Base-by-base conservation (phyloP, 345 rosid genomes). In the Salix exigua region DNA sequence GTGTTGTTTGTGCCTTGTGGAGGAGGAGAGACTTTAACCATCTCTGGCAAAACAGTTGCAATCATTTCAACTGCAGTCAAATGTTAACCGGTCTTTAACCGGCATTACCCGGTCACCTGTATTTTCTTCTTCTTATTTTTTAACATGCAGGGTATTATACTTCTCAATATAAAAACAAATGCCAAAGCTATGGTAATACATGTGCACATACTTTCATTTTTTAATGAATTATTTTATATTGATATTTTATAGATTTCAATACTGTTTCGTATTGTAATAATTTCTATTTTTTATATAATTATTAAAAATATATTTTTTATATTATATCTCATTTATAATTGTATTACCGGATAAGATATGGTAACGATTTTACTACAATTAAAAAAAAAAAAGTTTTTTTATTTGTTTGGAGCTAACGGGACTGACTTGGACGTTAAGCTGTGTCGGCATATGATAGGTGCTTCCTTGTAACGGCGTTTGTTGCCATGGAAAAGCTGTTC, bases 21-120 rank as follows among this genome's bases (percentile, higher is more conserved):
- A 58, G 28, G 63, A 75, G 83, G 53, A 77, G 79, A 80, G 86
- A 78, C 78, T 85, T 89, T 84, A 87, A 90, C 90, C 94, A 87
- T 81, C 63, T 82, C 85, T 82, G 83, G 90, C 93, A 88, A 89
- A 83, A 84, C 83, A 78, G 77, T 51, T 53, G 71, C 92, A 84
- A 90, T 88, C 82, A 88, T 90, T 89, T 87, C 89, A 89, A 89
- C 94, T 82, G 86, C 88, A 86, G 97, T 92, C 88, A 90, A 90
- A 84, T 87, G 87, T 85, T 90, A 89, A 87, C 91, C 92, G 73
- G 42, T 75, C 55, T 19, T 68, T 42, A 53, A 89, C 91, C 85
- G 92, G 83, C 83, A 83, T 26, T 82, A 64, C 71, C 89, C 89
- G 83, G 92, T 86, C n/a, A 35, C 50, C 13, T 7, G n/a, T 66